phyloP scores from a whole-genome alignment of 2,329 filamentous ascomycete species.

The Ceratocystis lukuohia region DNA sequence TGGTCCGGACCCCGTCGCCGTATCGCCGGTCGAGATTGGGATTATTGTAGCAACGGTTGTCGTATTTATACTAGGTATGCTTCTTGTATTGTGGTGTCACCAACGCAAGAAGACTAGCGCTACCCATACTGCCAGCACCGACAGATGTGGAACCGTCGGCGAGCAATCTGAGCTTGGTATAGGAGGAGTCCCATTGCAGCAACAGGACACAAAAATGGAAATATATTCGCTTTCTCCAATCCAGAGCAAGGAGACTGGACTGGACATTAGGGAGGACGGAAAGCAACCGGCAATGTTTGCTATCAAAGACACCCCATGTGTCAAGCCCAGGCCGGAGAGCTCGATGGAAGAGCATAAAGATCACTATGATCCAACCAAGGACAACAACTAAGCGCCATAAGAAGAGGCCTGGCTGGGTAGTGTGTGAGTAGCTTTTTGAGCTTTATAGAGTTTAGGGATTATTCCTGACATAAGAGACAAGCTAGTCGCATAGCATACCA shows the following conservation, averaged over 20 bases:
- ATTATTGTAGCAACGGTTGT: slow-evolving; percentile 18
- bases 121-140: not conserved
- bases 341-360: slow-evolving; percentile 15
- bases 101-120: slow-evolving; percentile 14
- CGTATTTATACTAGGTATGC: slow-evolving; percentile 15
- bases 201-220: slow-evolving; percentile 6
- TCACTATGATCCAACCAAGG: slow-evolving; percentile 17
- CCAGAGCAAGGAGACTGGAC: slow-evolving; percentile 9
- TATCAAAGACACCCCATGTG: not conserved
- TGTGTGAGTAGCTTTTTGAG: not conserved
- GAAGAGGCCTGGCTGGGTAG: not conserved
- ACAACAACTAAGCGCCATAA: slow-evolving; percentile 6
- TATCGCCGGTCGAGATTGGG: slow-evolving; percentile 17
- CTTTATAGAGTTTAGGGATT: not conserved
- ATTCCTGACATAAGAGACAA: not conserved
- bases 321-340: slow-evolving; percentile 2
- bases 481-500: not conserved
- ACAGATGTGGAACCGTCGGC: not conserved
- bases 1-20: slow-evolving; percentile 11
- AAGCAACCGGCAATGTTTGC: not conserved
- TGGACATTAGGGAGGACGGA: not conserved
- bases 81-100: slow-evolving; percentile 18
- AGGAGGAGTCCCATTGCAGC: slow-evolving; percentile 6
- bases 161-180: not conserved
- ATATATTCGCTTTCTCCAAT: slow-evolving; percentile 5